Evolutionary conservation across 805 yeast genomes (phyloP).

Genomic region (Nakazawaea pomicola): DNA sequence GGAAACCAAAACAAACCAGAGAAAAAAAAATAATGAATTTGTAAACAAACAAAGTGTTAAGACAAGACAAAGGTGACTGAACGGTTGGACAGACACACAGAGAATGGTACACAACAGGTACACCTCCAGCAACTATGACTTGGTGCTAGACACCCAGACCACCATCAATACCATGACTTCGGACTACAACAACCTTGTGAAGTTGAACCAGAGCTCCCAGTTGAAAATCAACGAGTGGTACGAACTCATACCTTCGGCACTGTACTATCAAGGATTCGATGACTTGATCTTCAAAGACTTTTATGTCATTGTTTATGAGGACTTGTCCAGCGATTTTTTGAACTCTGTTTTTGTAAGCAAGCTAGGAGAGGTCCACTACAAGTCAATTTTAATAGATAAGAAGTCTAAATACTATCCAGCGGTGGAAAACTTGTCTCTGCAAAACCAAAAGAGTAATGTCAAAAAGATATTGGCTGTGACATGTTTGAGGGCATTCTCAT

Average conservation of each 20-base stretch:
- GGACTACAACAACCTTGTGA: constrained; percentile 7
- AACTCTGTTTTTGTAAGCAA: constrained; percentile 53
- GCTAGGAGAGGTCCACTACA: constrained; percentile 61
- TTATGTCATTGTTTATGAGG: constrained; percentile 45
- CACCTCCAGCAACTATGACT: constrained; percentile 7
- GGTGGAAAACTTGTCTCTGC: constrained; percentile 55
- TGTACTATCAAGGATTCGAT: constrained; percentile 50
- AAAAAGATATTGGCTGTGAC: constrained; percentile 76
- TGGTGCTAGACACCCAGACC: constrained; percentile 2
- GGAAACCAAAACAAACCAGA: too few species aligned
- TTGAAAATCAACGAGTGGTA: constrained; percentile 29
- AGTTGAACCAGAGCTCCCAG: background rate
- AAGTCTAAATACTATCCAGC: constrained; percentile 76
- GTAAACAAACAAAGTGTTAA: background rate
- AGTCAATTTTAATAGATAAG: constrained; percentile 50
- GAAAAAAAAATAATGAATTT: background rate
- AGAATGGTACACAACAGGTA: constrained; percentile 4
- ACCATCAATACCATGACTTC: constrained; percentile 1
- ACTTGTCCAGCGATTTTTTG: constrained; percentile 38
- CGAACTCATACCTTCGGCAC: constrained; percentile 40
- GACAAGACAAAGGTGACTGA: background rate
- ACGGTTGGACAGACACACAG: background rate
- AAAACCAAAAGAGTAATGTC: constrained; percentile 50
- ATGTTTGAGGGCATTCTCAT: constrained; percentile 59
- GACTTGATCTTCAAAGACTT: constrained; percentile 39